A percentile compares a stretch with the other conserved stretches of the same genome.
These are phyloP conservation scores for Blakeslea trispora DNA, from an alignment of 371 early-diverging fungal genomes.

Conservation along the genomic window DNA sequence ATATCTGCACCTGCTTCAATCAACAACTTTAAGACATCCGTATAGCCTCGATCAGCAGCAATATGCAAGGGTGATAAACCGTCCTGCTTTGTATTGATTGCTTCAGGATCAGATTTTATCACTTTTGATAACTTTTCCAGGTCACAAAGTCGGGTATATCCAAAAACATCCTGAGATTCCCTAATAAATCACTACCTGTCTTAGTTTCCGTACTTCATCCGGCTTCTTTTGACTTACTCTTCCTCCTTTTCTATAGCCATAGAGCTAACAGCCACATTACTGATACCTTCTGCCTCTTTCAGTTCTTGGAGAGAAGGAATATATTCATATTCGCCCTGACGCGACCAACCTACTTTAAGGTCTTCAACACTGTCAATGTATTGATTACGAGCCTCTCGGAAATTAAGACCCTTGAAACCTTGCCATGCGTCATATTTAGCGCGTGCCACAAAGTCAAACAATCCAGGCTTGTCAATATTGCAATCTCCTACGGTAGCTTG, in stretches of 20 bases:
- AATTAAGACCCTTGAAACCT: slow-evolving; percentile 25
- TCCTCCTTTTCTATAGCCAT: slow-evolving; percentile 31
- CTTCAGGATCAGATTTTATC: slow-evolving; percentile 5
- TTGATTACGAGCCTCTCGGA: slow-evolving; percentile 28
- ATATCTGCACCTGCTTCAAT: slow-evolving; percentile 43
- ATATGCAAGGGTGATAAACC: slow-evolving; percentile 48
- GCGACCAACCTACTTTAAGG: slow-evolving; percentile 45
- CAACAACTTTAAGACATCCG: slow-evolving; percentile 29
- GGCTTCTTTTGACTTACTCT: slow-evolving; percentile 4
- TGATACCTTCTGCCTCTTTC: slow-evolving; percentile 16
- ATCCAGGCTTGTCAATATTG: slow-evolving; percentile 34
- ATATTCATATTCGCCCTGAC: slow-evolving; percentile 41
- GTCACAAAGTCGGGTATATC: slow-evolving; percentile 31
- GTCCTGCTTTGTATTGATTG: slow-evolving; percentile 29
- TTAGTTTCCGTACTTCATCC: background rate
- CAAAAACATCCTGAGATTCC: slow-evolving; percentile 37
- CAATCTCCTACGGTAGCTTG: slow-evolving; percentile 51
- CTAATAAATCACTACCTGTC: slow-evolving; percentile 10
- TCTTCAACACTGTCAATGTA: slow-evolving; percentile 42
- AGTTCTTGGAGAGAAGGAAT: slow-evolving; percentile 19
- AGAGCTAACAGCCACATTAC: slow-evolving; percentile 32
- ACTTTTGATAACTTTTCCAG: slow-evolving; percentile 15
- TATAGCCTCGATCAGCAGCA: slow-evolving; percentile 47
- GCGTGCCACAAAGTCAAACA: slow-evolving; percentile 51
- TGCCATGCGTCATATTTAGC: slow-evolving; percentile 60